Percentiles rank a stretch among this genome's conserved stretches.
Evolutionary conservation across 163 green algal species (phyloP).

Genomic region (Coccomyxa subellipsoidea): DNA sequence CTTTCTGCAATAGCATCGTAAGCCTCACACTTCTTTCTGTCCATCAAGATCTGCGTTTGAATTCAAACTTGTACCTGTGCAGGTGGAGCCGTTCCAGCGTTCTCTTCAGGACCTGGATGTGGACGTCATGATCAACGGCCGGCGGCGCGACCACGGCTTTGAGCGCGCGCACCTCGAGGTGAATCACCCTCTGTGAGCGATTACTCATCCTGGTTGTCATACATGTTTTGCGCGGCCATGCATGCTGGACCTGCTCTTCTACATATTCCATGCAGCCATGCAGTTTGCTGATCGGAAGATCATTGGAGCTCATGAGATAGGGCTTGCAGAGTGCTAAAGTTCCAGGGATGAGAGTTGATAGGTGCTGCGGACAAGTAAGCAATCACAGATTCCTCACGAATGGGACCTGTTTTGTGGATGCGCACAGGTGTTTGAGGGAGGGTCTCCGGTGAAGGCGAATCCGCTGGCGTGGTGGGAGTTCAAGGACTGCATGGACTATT

Average conservation of each 20-base stretch:
- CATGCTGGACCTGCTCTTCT: too few species aligned
- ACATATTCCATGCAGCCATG: not conserved
- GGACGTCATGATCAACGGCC: conserved; percentile 64
- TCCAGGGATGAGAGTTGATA: too few species aligned
- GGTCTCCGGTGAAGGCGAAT: conserved; percentile 28
- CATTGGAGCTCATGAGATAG: too few species aligned
- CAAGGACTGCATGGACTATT: conserved; percentile 59
- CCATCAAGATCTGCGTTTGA: not conserved
- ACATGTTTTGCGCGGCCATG: too few species aligned
- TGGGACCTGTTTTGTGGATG: too few species aligned
- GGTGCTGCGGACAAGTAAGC: too few species aligned
- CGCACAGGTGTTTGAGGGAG: conserved; percentile 32
- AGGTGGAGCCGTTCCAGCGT: conserved; percentile 61
- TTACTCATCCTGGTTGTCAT: too few species aligned
- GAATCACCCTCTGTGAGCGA: too few species aligned
- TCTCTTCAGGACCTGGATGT: conserved; percentile 34
- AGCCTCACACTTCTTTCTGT: not conserved
- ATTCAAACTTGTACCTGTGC: too few species aligned
- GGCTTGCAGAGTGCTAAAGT: too few species aligned
- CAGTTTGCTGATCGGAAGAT: not conserved
- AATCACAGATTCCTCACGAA: too few species aligned
- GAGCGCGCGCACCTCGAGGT: conserved; percentile 51
- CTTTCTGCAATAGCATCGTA: too few species aligned
- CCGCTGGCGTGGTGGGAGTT: conserved; percentile 60
- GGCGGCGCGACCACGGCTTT: conserved; percentile 49